These are phyloP conservation scores for Paraglomus brasilianum DNA, from an alignment of 192 early-diverging fungal species.

Conservation along the genomic window DNA sequence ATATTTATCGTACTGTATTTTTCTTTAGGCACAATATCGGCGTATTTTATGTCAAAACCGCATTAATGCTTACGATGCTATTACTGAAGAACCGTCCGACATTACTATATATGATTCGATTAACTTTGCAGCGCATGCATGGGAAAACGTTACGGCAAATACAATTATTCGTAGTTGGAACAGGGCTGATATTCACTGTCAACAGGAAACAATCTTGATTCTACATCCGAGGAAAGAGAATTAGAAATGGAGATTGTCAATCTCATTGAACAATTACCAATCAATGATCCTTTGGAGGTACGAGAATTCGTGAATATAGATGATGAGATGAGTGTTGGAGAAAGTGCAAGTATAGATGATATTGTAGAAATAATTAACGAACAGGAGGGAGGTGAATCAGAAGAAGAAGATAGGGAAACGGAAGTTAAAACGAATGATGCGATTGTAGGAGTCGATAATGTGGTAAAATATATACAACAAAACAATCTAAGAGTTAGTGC, in stretches of 20 bases:
- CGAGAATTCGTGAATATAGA: background rate
- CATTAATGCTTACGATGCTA: slow-evolving; percentile 12
- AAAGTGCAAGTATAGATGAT: background rate
- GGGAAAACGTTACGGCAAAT: background rate
- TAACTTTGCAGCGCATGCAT: background rate
- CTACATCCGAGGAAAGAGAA: background rate
- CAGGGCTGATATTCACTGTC: too few relatives aligned
- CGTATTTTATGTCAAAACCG: slow-evolving; percentile 1
- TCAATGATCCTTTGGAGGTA: background rate
- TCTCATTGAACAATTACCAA: slow-evolving; percentile 1
- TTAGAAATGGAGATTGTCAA: background rate
- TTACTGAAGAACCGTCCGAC: background rate
- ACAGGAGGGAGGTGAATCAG: background rate
- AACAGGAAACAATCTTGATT: background rate
- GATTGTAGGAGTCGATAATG: too few relatives aligned
- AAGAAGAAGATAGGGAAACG: background rate
- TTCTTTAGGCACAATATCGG: background rate
- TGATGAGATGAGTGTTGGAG: background rate
- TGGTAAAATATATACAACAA: too few relatives aligned
- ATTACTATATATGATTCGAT: slow-evolving; percentile 11
- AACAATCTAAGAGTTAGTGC: too few relatives aligned
- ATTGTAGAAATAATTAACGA: slow-evolving; percentile 13
- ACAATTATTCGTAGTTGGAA: background rate
- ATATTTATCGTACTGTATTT: background rate
- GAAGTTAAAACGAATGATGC: background rate